Evolutionary conservation across 306 rosid species (phyloP).

Genomic region (Acacia crassicarpa): DNA sequence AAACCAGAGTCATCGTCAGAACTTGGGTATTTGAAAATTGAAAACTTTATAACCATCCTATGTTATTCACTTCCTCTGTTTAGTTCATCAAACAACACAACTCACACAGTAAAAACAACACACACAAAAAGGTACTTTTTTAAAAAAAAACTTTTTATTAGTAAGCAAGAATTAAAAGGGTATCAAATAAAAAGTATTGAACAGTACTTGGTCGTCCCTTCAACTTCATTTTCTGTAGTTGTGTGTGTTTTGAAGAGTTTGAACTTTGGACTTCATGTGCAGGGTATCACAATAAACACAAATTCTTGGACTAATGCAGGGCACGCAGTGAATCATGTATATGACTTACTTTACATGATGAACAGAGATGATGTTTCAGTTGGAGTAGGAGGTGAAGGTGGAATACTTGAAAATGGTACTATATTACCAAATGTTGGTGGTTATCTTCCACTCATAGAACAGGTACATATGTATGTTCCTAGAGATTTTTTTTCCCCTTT

Average conservation of each 20-base stretch:
- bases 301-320: slow-evolving; percentile 90
- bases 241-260: neutral
- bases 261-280: slow-evolving; percentile 14
- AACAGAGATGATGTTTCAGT: slow-evolving; percentile 75
- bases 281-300: slow-evolving; percentile 79
- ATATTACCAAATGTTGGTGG: slow-evolving; percentile 84
- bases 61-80: neutral
- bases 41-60: neutral
- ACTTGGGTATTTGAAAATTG: slow-evolving; percentile 1
- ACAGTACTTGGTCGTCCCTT: neutral
- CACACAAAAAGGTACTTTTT: neutral
- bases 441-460: slow-evolving; percentile 82
- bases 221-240: neutral
- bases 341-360: slow-evolving; percentile 91
- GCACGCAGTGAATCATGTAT: slow-evolving; percentile 84
- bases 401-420: slow-evolving; percentile 60
- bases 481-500: neutral
- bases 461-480: slow-evolving; percentile 44
- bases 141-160: neutral
- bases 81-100: neutral
- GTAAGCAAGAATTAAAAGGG: neutral
- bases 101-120: neutral
- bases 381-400: slow-evolving; percentile 96
- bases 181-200: slow-evolving; percentile 12
- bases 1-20: neutral